Percentiles rank a stretch among this genome's conserved stretches.
These are phyloP conservation scores for Glebionis coronaria DNA, from an alignment of 129 eudicot genomes.

Conservation along the genomic window DNA sequence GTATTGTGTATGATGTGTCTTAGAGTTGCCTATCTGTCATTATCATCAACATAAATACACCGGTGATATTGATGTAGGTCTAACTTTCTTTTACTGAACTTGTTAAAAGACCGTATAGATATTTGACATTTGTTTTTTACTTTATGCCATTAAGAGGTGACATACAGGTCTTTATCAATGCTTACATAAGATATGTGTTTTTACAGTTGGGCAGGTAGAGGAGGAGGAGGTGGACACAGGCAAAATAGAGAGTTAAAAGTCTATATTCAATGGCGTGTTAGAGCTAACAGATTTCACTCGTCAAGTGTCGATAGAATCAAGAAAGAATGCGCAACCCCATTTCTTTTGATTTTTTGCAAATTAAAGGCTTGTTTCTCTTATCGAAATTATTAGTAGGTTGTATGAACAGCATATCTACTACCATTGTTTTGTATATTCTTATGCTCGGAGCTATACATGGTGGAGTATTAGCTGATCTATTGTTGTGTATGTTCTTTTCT, in stretches of 20 bases:
- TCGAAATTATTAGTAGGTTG: background rate
- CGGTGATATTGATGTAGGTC: background rate
- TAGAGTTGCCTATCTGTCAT: background rate
- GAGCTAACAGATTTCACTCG: constrained; percentile 10
- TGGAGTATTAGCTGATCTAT: no score
- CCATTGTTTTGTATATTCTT: constrained; percentile 8
- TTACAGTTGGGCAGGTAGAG: constrained; percentile 33
- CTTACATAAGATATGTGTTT: background rate
- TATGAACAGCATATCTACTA: background rate
- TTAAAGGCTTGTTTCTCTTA: background rate
- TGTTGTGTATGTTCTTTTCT: no score
- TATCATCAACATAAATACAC: background rate
- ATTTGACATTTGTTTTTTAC: background rate
- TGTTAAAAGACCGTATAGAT: background rate
- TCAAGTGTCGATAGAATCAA: constrained; percentile 5
- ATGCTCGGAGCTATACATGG: background rate
- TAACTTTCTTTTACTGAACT: background rate
- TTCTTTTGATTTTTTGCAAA: background rate
- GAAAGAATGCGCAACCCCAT: constrained; percentile 5
- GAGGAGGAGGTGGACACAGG: constrained; percentile 27
- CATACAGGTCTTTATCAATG: background rate
- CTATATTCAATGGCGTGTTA: constrained; percentile 6
- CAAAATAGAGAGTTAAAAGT: constrained; percentile 14
- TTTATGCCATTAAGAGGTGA: background rate
- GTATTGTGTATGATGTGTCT: background rate